Percentiles rank a stretch among this genome's conserved stretches.
Evolutionary conservation across 2,329 filamentous ascomycete genomes (phyloP).

Genomic region (Lasiodiplodia gonubiensis): DNA sequence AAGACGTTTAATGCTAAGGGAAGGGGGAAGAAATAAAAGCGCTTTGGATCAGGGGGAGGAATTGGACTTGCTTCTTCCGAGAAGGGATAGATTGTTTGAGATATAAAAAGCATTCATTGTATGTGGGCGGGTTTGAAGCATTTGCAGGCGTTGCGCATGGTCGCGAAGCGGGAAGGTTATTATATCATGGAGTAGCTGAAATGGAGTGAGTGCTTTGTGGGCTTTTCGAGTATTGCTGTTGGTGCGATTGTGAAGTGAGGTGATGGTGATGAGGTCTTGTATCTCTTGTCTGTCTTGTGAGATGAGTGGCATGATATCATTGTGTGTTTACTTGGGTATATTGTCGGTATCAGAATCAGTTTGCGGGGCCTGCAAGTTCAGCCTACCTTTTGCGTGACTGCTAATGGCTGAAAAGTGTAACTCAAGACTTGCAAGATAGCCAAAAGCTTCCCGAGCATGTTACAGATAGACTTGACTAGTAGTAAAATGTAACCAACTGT

Average conservation of each 20-base stretch:
- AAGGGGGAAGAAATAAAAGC: constrained; percentile 42
- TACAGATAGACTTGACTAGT: no score
- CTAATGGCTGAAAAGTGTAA: no score
- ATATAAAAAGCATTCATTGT: background rate
- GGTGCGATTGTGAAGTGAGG: background rate
- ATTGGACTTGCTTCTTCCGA: background rate
- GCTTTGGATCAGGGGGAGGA: no score
- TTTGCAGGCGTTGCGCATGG: constrained; percentile 5
- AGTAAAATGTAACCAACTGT: no score
- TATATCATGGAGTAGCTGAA: background rate
- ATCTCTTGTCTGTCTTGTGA: background rate
- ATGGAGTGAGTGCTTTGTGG: background rate
- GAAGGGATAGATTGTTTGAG: background rate
- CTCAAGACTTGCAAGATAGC: no score
- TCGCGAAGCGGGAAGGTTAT: background rate
- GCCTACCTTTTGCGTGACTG: no score
- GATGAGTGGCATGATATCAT: background rate
- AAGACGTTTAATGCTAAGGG: constrained; percentile 76
- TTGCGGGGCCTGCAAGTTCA: background rate
- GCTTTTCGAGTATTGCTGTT: background rate
- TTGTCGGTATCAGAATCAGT: background rate
- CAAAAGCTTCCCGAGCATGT: no score
- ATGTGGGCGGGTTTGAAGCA: background rate
- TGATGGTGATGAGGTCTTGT: background rate
- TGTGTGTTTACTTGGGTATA: background rate